phyloP scores from a whole-genome alignment of 306 rosid genomes.

The Lotus japonicus region DNA sequence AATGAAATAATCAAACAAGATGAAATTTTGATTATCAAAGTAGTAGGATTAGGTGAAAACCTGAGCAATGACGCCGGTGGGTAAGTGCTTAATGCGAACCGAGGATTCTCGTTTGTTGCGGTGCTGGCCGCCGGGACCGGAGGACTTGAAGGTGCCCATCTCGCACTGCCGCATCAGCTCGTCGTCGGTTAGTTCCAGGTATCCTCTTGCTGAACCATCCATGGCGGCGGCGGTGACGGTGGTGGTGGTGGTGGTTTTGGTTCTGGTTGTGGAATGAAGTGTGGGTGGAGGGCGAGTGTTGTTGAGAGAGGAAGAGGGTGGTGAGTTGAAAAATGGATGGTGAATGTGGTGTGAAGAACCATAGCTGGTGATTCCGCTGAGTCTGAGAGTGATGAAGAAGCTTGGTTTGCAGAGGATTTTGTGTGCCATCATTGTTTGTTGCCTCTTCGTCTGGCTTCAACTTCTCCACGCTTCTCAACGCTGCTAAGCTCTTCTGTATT shows the following conservation, averaged over 20 bases:
- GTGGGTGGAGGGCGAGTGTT: neutral
- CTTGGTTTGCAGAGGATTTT: slow-evolving; percentile 17
- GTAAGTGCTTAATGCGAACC: slow-evolving; percentile 82
- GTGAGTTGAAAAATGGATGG: neutral
- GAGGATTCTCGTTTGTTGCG: slow-evolving; percentile 91
- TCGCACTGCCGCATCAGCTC: slow-evolving; percentile 78
- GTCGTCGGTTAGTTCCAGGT: slow-evolving; percentile 58
- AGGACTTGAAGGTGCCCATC: slow-evolving; percentile 64
- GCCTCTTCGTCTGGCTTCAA: neutral
- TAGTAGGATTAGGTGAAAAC: slow-evolving; percentile 9
- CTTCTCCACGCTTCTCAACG: too few species aligned
- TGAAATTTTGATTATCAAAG: neutral
- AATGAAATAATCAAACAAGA: neutral
- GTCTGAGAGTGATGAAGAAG: neutral
- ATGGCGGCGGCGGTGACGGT: neutral
- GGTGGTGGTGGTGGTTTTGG: neutral
- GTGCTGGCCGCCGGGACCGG: slow-evolving; percentile 95
- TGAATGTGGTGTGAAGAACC: neutral
- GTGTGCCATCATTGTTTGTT: slow-evolving; percentile 22
- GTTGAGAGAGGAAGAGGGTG: neutral
- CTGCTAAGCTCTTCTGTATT: too few species aligned
- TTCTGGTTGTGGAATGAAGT: neutral
- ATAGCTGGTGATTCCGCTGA: neutral
- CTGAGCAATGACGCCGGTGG: slow-evolving; percentile 78
- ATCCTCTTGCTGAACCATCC: slow-evolving; percentile 28